Percentiles rank a stretch among this genome's conserved stretches.
Conservation (phyloP, 179 eudicot genomes). For the Spergularia azorica region DNA sequence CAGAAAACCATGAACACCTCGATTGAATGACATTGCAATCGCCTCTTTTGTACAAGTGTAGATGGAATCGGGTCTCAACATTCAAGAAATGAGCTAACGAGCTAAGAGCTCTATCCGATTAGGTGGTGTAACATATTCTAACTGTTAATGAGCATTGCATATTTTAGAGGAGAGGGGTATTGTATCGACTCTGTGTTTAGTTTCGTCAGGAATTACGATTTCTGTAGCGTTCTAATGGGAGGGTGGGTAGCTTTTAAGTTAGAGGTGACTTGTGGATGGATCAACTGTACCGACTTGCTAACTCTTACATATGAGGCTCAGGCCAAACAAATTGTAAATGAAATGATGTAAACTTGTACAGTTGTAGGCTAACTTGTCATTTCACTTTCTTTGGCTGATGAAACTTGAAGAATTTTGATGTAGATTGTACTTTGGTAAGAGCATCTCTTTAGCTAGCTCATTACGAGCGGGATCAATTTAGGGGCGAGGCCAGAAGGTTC, state of each 20-base stretch:
- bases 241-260: neutral
- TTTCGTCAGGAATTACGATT: neutral
- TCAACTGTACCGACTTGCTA: neutral
- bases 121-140: neutral
- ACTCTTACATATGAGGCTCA: neutral
- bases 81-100: neutral
- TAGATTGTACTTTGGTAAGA: too few species aligned
- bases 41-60: constrained; percentile 14
- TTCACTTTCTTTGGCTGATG: too few species aligned
- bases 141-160: neutral
- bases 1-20: constrained; percentile 27
- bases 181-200: neutral
- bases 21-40: constrained; percentile 12
- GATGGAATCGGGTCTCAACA: neutral
- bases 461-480: too few species aligned
- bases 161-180: too few species aligned
- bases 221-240: neutral
- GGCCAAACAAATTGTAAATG: neutral
- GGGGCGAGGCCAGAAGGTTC: too few species aligned
- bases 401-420: too few species aligned
- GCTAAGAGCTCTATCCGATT: neutral
- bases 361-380: too few species aligned
- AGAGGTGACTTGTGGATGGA: neutral
- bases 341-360: too few species aligned
- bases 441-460: too few species aligned